Percentiles rank a stretch among this genome's conserved stretches.
phyloP scores from a whole-genome alignment of 164 flowering plant species.

The Chimonanthus salicifolius region DNA sequence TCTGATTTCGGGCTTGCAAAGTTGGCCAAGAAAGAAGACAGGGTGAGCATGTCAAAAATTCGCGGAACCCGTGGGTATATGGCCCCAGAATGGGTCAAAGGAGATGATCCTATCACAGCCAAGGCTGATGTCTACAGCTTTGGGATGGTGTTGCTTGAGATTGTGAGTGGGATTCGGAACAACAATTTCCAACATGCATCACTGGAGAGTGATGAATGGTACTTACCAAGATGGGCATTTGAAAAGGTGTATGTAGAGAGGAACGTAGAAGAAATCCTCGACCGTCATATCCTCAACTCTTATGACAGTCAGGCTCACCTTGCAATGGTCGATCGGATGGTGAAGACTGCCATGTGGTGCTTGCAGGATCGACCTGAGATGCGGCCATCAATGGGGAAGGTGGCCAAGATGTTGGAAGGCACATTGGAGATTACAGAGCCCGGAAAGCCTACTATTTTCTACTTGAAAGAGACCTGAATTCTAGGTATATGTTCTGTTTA shows the following conservation, averaged over 20 bases:
- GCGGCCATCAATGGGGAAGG: conserved; percentile 89
- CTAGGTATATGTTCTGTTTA: background rate
- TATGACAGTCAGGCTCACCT: conserved; percentile 43
- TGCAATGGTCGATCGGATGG: conserved; percentile 59
- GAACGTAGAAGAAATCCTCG: conserved; percentile 67
- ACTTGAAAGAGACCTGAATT: background rate
- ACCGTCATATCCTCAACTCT: conserved; percentile 34
- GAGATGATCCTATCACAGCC: conserved; percentile 46
- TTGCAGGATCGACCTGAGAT: conserved; percentile 61
- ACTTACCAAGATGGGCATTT: conserved; percentile 67
- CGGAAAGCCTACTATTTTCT: conserved; percentile 60
- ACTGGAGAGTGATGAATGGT: conserved; percentile 63
- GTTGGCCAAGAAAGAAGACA: conserved; percentile 51
- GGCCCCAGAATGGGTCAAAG: conserved; percentile 71
- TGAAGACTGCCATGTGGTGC: conserved; percentile 88
- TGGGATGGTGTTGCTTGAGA: conserved; percentile 79
- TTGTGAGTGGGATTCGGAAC: conserved; percentile 66
- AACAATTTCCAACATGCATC: conserved; percentile 28
- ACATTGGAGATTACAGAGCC: conserved; percentile 71
- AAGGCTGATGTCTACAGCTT: conserved; percentile 84
- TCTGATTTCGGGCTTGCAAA: conserved; percentile 83
- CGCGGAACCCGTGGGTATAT: conserved; percentile 82
- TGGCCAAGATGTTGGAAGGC: conserved; percentile 85
- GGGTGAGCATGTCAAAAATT: conserved; percentile 54
- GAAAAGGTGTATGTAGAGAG: conserved; percentile 60